Percentiles rank a stretch among this genome's conserved stretches.
Evolutionary conservation across 2,329 filamentous ascomycete species (phyloP).

Genomic region (Paraconiothyrium sp.): DNA sequence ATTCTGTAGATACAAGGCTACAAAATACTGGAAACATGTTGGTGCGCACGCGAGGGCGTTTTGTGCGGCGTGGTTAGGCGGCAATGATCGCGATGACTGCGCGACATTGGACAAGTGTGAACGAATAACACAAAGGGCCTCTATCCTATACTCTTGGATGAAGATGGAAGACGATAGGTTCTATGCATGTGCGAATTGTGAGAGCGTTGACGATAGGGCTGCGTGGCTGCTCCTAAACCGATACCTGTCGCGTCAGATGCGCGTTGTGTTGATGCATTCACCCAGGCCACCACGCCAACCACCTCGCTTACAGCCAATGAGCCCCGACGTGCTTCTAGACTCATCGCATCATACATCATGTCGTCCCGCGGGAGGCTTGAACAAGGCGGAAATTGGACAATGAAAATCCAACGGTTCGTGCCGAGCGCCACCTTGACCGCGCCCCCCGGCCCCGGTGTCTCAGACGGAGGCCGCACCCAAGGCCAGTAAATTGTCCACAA

Average conservation of each 20-base stretch:
- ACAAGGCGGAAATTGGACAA: not conserved
- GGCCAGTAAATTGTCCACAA: not conserved
- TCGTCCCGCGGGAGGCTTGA: not conserved
- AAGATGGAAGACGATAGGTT: too few relatives aligned
- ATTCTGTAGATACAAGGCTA: not conserved
- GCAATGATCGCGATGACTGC: not conserved
- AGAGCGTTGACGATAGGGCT: too few relatives aligned
- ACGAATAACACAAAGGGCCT: too few relatives aligned
- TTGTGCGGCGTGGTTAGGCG: not conserved
- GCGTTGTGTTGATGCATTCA: not conserved
- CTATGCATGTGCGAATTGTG: too few relatives aligned
- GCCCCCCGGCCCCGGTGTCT: not conserved
- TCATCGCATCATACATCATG: not conserved
- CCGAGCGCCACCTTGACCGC: not conserved
- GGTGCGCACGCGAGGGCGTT: not conserved
- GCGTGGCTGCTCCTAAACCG: too few relatives aligned
- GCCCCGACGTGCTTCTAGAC: too few relatives aligned
- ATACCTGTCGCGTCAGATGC: not conserved
- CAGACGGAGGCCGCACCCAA: not conserved
- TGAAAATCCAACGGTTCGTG: not conserved
- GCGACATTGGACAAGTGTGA: not conserved
- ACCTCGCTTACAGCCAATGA: not conserved
- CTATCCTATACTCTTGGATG: too few relatives aligned
- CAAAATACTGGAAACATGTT: not conserved
- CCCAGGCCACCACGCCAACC: not conserved